These are phyloP conservation scores for Triadica sebifera DNA, from an alignment of 345 rosid species.

Conservation along the genomic window DNA sequence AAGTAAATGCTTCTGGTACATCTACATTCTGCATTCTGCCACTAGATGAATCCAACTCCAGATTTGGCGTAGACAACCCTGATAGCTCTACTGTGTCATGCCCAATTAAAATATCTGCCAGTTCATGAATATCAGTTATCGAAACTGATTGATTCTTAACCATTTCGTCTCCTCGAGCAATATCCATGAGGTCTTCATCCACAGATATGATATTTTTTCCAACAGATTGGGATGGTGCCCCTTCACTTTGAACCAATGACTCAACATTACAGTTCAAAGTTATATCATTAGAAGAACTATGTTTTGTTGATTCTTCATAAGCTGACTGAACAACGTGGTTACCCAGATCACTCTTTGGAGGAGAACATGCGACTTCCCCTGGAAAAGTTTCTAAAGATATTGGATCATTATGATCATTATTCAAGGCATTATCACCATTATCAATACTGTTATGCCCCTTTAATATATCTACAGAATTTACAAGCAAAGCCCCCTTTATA, in stretches of 20 bases:
- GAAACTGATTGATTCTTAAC: conserved; percentile 26
- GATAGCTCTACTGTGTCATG: conserved; percentile 21
- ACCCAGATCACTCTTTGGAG: conserved; percentile 29
- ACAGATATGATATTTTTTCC: conserved; percentile 28
- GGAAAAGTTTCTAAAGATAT: conserved; percentile 25
- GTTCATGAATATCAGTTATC: conserved; percentile 30
- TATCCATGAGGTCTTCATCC: conserved; percentile 22
- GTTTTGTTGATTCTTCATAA: conserved; percentile 26
- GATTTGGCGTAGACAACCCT: conserved; percentile 31
- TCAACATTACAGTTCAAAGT: conserved; percentile 30
- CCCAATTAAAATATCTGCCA: conserved; percentile 37
- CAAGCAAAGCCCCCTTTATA: conserved; percentile 19
- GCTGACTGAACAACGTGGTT: conserved; percentile 33
- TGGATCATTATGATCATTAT: conserved; percentile 27
- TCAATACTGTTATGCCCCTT: conserved; percentile 27
- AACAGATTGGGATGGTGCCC: conserved; percentile 25
- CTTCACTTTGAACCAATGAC: conserved; percentile 31
- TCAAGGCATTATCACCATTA: conserved; percentile 23
- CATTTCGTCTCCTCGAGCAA: conserved; percentile 24
- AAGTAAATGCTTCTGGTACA: conserved; percentile 44
- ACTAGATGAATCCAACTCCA: conserved; percentile 48
- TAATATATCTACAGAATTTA: conserved; percentile 22
- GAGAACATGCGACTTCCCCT: conserved; percentile 29
- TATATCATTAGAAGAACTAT: conserved; percentile 28
- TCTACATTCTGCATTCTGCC: conserved; percentile 48